Conservation (phyloP, 495 filamentous ascomycete genomes). For the Trichoderma virens region DNA sequence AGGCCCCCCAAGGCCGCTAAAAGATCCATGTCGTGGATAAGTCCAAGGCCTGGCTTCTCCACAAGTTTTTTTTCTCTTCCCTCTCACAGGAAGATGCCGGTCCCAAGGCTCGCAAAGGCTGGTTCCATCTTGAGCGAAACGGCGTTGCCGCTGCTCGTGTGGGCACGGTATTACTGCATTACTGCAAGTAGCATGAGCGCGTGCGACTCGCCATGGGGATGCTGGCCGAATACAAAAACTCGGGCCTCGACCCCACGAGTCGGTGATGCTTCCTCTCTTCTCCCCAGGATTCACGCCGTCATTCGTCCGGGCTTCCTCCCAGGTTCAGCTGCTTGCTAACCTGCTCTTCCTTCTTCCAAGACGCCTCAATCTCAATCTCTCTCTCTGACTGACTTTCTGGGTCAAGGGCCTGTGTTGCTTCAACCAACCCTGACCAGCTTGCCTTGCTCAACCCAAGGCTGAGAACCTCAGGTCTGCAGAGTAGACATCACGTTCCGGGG, state of each 20-base stretch:
- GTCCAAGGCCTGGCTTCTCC: not conserved
- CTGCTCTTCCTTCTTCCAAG: not conserved
- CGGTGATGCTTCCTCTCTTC: not conserved
- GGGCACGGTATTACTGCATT: not conserved
- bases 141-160: not conserved
- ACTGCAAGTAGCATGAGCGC: not conserved
- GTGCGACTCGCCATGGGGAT: not conserved
- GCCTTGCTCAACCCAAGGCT: not conserved
- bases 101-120: too few species aligned
- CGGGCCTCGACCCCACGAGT: not conserved
- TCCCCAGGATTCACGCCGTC: conserved; percentile 8
- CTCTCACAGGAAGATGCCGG: not conserved
- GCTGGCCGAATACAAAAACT: not conserved
- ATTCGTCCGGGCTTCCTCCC: conserved; percentile 6
- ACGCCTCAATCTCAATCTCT: not conserved
- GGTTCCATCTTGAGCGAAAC: not conserved
- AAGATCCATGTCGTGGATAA: not conserved
- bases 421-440: not conserved
- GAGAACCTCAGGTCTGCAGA: too few species aligned
- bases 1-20: not conserved
- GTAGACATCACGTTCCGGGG: too few species aligned
- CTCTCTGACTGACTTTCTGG: not conserved
- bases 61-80: not conserved
- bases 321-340: conserved; percentile 5
- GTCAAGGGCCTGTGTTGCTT: not conserved